A percentile compares a stretch with the other conserved stretches of the same genome.
Evolutionary conservation across 768 basidiomycete species (phyloP).

Genomic region (Antrodiella citrinella): DNA sequence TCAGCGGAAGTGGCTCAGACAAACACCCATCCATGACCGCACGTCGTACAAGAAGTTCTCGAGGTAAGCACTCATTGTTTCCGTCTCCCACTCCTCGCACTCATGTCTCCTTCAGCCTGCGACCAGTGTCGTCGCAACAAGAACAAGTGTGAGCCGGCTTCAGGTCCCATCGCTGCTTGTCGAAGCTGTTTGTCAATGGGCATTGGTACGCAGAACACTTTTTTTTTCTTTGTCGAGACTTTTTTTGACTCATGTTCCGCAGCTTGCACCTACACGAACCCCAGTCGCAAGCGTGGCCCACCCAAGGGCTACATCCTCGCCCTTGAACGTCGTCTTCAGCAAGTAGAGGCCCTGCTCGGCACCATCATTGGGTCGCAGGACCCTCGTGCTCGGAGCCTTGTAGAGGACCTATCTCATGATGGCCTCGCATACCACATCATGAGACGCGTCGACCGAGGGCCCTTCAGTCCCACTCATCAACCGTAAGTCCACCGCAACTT

Average conservation of each 20-base stretch:
- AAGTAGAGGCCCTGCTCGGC: conserved; percentile 36
- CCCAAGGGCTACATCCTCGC: conserved; percentile 36
- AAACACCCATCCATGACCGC: neutral
- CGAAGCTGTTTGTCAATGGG: conserved; percentile 23
- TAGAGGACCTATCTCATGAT: conserved; percentile 27
- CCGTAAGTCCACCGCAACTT: conserved; percentile 12
- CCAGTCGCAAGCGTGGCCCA: conserved; percentile 25
- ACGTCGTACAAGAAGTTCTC: conserved; percentile 16
- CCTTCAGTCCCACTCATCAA: conserved; percentile 23
- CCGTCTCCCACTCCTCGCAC: neutral
- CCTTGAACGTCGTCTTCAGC: conserved; percentile 34
- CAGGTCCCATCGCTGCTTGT: conserved; percentile 18
- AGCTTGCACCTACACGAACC: conserved; percentile 23
- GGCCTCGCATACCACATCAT: conserved; percentile 31
- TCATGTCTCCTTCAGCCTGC: conserved; percentile 21
- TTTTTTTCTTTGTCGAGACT: neutral
- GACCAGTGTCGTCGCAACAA: conserved; percentile 30
- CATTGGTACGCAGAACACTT: conserved; percentile 14
- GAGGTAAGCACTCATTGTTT: conserved; percentile 14
- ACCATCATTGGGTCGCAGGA: conserved; percentile 32
- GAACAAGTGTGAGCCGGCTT: conserved; percentile 26
- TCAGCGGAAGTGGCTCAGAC: neutral
- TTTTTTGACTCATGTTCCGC: neutral
- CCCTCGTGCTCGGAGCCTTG: conserved; percentile 28
- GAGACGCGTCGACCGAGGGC: conserved; percentile 28